Percentiles rank a stretch among this genome's conserved stretches.
phyloP scores from a whole-genome alignment of 1,139 yeast genomes.

The Debaryomyces sp. region DNA sequence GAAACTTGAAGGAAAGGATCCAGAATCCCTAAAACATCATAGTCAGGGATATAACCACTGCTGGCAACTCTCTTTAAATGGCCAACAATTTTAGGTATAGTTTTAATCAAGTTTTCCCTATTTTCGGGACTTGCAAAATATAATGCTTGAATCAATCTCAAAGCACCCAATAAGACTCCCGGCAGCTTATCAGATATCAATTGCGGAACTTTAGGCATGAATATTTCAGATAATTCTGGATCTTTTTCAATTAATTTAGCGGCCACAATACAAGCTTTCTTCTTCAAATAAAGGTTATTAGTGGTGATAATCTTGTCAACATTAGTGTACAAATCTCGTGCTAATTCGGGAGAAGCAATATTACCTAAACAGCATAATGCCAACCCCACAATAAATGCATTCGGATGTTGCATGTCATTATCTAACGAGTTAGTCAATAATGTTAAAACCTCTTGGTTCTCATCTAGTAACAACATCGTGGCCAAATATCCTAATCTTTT shows the following conservation, averaged over 20 bases:
- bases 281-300: constrained; percentile 69
- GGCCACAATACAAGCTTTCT: constrained; percentile 84
- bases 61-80: constrained; percentile 64
- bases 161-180: constrained; percentile 73
- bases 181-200: constrained; percentile 67
- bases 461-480: constrained; percentile 88
- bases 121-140: constrained; percentile 45
- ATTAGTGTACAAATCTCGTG: constrained; percentile 86
- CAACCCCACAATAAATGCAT: constrained; percentile 81
- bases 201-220: constrained; percentile 56
- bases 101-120: constrained; percentile 39
- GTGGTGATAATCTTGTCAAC: constrained; percentile 71
- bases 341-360: constrained; percentile 87
- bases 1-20: constrained; percentile 90
- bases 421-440: constrained; percentile 89
- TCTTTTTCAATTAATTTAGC: constrained; percentile 67
- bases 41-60: constrained; percentile 83
- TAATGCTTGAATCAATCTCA: constrained; percentile 62
- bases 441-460: constrained; percentile 92
- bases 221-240: constrained; percentile 76
- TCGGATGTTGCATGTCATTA: constrained; percentile 89
- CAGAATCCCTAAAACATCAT: constrained; percentile 80
- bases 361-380: constrained; percentile 92
- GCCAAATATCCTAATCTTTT: constrained; percentile 94
- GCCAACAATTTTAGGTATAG: constrained; percentile 55